These are phyloP conservation scores for Rubia tinctorum DNA, from an alignment of 305 asterid species.

Conservation along the genomic window DNA sequence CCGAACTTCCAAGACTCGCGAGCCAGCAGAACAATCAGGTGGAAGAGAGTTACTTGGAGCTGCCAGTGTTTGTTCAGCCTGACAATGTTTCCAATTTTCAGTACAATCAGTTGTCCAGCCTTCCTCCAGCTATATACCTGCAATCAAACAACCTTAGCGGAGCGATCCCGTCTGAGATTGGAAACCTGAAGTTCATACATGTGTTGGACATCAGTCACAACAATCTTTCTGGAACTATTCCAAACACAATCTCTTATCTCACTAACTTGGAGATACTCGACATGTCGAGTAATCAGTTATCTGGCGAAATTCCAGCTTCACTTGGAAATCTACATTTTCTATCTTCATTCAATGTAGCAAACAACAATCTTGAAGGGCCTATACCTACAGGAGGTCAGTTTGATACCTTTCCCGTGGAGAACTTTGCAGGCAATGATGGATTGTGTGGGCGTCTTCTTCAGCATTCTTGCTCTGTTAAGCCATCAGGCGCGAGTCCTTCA, in stretches of 20 bases:
- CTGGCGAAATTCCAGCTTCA: conserved; percentile 41
- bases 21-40: conserved; percentile 43
- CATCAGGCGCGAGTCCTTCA: conserved; percentile 24
- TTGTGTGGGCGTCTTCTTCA: conserved; percentile 66
- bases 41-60: conserved; percentile 55
- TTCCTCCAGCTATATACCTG: conserved; percentile 41
- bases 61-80: conserved; percentile 85
- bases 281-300: conserved; percentile 34
- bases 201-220: conserved; percentile 32
- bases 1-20: conserved; percentile 49
- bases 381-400: conserved; percentile 48
- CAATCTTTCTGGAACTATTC: conserved; percentile 35
- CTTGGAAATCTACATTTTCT: conserved; percentile 35
- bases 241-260: conserved; percentile 34
- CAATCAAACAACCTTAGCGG: conserved; percentile 32
- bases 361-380: conserved; percentile 41
- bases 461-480: conserved; percentile 37
- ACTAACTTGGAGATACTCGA: conserved; percentile 39
- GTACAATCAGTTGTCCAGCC: conserved; percentile 32
- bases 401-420: conserved; percentile 32
- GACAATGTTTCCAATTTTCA: conserved; percentile 68
- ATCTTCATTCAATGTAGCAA: conserved; percentile 36
- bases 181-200: conserved; percentile 31
- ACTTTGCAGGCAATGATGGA: conserved; percentile 33
- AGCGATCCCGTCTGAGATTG: conserved; percentile 33